phyloP scores from a whole-genome alignment of 208 protist genomes.

The Leishmania mexicana region DNA sequence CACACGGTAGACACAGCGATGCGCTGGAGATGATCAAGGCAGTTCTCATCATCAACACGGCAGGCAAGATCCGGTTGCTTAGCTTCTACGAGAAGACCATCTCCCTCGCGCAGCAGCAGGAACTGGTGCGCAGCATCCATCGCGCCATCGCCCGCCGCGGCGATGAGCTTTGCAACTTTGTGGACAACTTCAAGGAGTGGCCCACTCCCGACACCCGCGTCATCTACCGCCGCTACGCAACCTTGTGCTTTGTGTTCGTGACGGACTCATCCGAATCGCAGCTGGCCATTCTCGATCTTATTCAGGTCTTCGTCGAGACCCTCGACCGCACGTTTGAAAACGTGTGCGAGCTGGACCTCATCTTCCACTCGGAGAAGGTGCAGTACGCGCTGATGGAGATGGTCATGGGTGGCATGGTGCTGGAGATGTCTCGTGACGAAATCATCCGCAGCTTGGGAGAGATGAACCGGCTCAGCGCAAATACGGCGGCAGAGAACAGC shows the following conservation, averaged over 20 bases:
- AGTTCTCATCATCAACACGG: constrained; percentile 97
- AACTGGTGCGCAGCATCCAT: constrained; percentile 92
- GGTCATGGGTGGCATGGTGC: constrained; percentile 97
- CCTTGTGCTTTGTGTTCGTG: constrained; percentile 98
- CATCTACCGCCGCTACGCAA: constrained; percentile 98
- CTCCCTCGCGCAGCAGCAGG: constrained; percentile 75
- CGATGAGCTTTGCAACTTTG: constrained; percentile 97
- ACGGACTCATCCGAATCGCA: constrained; percentile 97
- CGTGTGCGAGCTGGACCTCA: constrained; percentile 99
- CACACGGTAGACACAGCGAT: not conserved
- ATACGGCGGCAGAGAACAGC: constrained; percentile 8
- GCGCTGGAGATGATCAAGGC: constrained; percentile 93
- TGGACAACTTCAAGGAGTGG: constrained; percentile 91
- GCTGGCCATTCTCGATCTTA: constrained; percentile 98
- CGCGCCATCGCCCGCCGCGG: constrained; percentile 90
- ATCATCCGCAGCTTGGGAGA: constrained; percentile 77
- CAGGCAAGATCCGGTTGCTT: constrained; percentile 95
- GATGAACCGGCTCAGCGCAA: constrained; percentile 54
- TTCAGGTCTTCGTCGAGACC: constrained; percentile 98
- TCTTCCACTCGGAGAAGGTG: constrained; percentile 98
- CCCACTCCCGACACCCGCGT: constrained; percentile 95
- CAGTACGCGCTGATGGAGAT: constrained; percentile 98
- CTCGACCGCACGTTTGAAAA: constrained; percentile 98
- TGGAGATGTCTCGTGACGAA: constrained; percentile 96
- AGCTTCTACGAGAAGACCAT: constrained; percentile 96